A percentile compares a stretch with the other conserved stretches of the same genome.
phyloP scores from a whole-genome alignment of 164 flowering plant genomes.

The Magnolia changhungtana region DNA sequence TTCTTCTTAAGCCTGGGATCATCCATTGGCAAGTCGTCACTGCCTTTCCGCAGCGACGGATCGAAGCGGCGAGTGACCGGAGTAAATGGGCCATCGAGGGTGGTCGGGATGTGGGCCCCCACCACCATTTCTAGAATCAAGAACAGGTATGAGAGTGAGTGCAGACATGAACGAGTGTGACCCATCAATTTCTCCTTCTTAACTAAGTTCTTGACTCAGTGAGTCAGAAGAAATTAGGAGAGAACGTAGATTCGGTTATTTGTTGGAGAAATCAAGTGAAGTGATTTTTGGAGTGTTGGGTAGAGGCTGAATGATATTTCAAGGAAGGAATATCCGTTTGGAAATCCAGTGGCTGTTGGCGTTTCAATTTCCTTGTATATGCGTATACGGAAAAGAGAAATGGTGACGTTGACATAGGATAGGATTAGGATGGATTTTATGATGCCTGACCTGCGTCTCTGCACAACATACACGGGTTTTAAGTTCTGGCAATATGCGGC shows the following conservation, averaged over 20 bases:
- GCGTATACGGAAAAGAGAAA: too few species aligned
- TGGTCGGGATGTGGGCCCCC: conserved; percentile 50
- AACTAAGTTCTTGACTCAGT: neutral
- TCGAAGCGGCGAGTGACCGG: conserved; percentile 70
- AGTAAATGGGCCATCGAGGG: conserved; percentile 79
- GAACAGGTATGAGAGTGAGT: neutral
- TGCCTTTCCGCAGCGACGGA: conserved; percentile 59
- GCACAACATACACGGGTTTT: too few species aligned
- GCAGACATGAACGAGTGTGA: neutral
- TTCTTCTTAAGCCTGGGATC: conserved; percentile 63
- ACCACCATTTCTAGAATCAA: conserved; percentile 1
- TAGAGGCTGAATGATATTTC: neutral
- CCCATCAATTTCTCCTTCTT: conserved; percentile 7
- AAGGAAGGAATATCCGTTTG: neutral
- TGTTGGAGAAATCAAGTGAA: neutral
- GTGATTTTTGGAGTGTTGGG: neutral
- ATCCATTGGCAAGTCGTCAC: conserved; percentile 77
- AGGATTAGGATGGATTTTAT: too few species aligned
- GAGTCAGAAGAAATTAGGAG: neutral
- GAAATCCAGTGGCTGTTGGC: neutral
- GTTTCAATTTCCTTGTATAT: too few species aligned
- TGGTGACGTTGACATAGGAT: too few species aligned
- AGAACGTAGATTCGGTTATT: neutral
- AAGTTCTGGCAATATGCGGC: too few species aligned
- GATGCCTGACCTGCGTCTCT: too few species aligned